These are phyloP conservation scores for Penicillium concentricum DNA, from an alignment of 2,329 filamentous ascomycete species.

Conservation along the genomic window DNA sequence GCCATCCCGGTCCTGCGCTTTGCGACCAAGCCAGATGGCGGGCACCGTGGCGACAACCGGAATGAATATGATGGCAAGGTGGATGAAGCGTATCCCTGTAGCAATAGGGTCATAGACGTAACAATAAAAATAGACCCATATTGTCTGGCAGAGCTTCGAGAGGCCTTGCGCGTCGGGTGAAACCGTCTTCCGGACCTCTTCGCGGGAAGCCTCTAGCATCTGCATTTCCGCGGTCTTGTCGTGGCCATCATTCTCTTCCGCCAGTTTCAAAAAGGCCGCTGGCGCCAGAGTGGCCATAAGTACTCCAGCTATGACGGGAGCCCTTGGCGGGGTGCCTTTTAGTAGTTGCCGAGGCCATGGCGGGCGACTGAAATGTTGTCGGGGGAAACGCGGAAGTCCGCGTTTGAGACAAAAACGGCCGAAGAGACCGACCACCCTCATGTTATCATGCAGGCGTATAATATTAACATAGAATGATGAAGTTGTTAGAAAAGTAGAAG, in stretches of 20 bases:
- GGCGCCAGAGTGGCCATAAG: conserved; percentile 53
- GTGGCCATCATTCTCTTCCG: conserved; percentile 49
- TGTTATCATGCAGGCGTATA: conserved; percentile 34
- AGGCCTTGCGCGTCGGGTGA: conserved; percentile 62
- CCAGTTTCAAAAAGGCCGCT: conserved; percentile 59
- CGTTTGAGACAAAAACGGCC: conserved; percentile 52
- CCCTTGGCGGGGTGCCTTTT: conserved; percentile 21
- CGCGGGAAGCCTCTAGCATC: conserved; percentile 79
- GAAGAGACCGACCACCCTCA: conserved; percentile 51
- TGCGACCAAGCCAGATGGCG: conserved; percentile 72
- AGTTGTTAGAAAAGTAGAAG: background rate
- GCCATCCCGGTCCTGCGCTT: conserved; percentile 63
- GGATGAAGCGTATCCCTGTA: conserved; percentile 82
- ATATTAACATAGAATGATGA: conserved; percentile 7
- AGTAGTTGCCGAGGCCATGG: conserved; percentile 26
- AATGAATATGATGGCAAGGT: conserved; percentile 84
- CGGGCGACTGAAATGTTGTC: conserved; percentile 26
- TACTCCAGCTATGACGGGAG: conserved; percentile 29
- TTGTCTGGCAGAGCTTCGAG: conserved; percentile 55
- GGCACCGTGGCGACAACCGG: conserved; percentile 82
- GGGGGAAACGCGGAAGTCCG: conserved; percentile 34
- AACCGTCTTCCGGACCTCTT: conserved; percentile 72
- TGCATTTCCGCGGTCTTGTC: conserved; percentile 73
- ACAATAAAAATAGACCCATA: conserved; percentile 66
- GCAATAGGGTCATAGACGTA: conserved; percentile 71